Evolutionary conservation across 495 filamentous ascomycete species (phyloP).

Genomic region (Tuber umbilicatum): DNA sequence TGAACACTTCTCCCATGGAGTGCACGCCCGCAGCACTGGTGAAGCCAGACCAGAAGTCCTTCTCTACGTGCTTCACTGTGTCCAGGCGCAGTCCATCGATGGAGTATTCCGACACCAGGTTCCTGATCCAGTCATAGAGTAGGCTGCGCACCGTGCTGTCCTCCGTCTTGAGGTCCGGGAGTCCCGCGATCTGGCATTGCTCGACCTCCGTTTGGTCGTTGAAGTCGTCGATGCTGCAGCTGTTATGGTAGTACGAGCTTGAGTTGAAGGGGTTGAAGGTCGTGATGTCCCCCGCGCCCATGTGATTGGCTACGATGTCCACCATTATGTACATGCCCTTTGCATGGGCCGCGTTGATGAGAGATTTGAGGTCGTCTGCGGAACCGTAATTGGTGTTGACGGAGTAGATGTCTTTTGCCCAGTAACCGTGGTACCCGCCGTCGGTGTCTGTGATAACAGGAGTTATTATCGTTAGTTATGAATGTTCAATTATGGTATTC

Average conservation of each 20-base stretch:
- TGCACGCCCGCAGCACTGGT: constrained; percentile 62
- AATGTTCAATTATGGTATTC: neutral
- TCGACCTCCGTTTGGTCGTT: constrained; percentile 45
- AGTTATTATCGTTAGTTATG: neutral
- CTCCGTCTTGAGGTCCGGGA: constrained; percentile 67
- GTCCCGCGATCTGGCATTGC: constrained; percentile 42
- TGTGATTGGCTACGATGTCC: constrained; percentile 72
- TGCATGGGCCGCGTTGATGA: constrained; percentile 55
- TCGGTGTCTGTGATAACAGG: constrained; percentile 26
- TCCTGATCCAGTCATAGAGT: constrained; percentile 60
- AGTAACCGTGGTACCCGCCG: constrained; percentile 64
- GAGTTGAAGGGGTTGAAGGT: constrained; percentile 60
- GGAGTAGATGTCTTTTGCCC: constrained; percentile 61
- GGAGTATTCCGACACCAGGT: constrained; percentile 60
- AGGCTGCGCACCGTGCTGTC: constrained; percentile 51
- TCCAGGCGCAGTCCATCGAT: constrained; percentile 77
- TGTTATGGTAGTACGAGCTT: constrained; percentile 58
- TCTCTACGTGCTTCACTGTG: constrained; percentile 65
- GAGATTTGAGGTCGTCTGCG: constrained; percentile 55
- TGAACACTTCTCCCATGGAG: constrained; percentile 61
- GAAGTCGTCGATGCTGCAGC: constrained; percentile 60
- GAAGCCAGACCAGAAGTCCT: constrained; percentile 63
- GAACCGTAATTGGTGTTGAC: constrained; percentile 64
- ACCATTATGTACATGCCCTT: constrained; percentile 72
- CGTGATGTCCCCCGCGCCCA: constrained; percentile 61